Base-by-base conservation (phyloP, 148 eudicot genomes). In the Camellia lanceoleosa region DNA sequence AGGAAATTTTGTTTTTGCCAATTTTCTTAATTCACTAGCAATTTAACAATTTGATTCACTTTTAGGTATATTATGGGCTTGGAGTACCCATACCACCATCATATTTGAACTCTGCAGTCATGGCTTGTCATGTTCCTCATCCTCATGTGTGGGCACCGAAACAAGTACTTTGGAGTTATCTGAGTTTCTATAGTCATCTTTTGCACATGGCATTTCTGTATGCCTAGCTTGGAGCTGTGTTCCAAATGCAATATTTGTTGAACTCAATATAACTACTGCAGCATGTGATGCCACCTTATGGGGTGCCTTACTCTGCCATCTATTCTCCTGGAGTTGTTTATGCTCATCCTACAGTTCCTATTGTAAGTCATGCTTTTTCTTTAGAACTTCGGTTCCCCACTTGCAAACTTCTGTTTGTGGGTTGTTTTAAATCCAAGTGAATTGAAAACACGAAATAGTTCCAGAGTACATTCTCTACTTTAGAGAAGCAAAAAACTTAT, bases 261-360 rank as follows among this genome's bases (percentile, higher is more conserved):
- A 73, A 23, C 61, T 60, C 23, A 49, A 30, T 61, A 19, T 81
- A 75, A 63, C 49, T 78, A 52, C 80, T 73, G 74, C 80, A 77
- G 70, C 71, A 83, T 84, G 82, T 90, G 91, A 84, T 88, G 82
- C 84, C 90, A 8, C 91, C 91, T 76, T 88, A 87, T 77, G 93
- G 87, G 84, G 83, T 89, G 73, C 91, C 91, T 80, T 90, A 88
- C 84, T 86, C 87, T 19, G 79, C 90, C 55, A 87, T 90, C 74
- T 90, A 88, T 82, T 82, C 91, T 51, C 93, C 83, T 79, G 93
- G 87, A 68, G 89, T 86, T 77, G 82, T 87, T 61, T 90, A 88
- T 68, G 91, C 87, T 62, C 87, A 88, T 86, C 77, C 91, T 78
- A 82, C 85, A 11, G 80, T 90, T 68, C 87, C 91, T 46, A 56